Percentiles rank a stretch among this genome's conserved stretches.
These are phyloP conservation scores for Discostella stelligeroides DNA, from an alignment of 108 stramenopile genomes.

Conservation along the genomic window DNA sequence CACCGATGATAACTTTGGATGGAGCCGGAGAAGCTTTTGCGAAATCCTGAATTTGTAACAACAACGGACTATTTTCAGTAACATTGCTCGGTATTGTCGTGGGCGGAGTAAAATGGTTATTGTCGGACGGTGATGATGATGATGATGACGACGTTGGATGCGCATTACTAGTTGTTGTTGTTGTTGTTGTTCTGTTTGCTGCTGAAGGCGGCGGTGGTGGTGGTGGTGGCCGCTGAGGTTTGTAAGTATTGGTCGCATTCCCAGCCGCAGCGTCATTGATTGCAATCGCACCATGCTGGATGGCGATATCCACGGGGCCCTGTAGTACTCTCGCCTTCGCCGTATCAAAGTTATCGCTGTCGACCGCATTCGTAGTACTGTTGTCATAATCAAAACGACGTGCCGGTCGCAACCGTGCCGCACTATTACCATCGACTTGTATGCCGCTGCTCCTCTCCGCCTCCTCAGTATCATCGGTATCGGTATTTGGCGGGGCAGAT, in stretches of 20 bases:
- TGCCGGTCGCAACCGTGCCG: not conserved
- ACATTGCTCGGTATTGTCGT: not conserved
- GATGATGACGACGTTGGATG: not conserved
- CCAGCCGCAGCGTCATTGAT: not conserved
- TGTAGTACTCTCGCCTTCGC: not conserved
- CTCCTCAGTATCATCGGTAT: not conserved
- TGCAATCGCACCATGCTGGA: too few relatives aligned
- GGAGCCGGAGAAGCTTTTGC: slow-evolving; percentile 16
- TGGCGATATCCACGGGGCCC: too few relatives aligned
- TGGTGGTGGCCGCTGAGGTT: not conserved
- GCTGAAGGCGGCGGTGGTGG: slow-evolving; percentile 11
- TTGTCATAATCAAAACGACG: not conserved
- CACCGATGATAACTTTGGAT: slow-evolving; percentile 16
- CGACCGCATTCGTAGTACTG: not conserved
- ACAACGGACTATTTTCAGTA: not conserved
- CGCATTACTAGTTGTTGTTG: not conserved
- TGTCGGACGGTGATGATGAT: too few relatives aligned
- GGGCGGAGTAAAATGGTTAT: not conserved
- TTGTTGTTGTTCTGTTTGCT: not conserved
- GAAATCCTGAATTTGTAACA: slow-evolving; percentile 17
- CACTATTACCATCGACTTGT: not conserved
- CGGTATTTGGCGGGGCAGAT: slow-evolving; percentile 6
- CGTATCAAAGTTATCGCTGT: not conserved
- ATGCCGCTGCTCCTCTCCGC: not conserved
- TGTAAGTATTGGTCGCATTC: not conserved